Base-by-base conservation (phyloP, 768 basidiomycete genomes). In the Naganishia randhawae region DNA sequence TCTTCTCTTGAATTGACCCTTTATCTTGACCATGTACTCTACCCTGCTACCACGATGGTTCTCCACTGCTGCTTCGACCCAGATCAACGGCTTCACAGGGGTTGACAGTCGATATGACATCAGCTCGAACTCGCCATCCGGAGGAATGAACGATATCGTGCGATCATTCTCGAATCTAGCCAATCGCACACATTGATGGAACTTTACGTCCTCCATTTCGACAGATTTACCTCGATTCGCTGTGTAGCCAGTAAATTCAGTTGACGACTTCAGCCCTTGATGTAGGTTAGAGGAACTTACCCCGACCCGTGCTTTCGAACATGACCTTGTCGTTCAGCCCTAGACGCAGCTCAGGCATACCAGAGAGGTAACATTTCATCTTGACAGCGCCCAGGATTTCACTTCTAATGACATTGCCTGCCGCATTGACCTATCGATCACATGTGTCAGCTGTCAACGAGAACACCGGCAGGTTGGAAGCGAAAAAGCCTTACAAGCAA, bases 151-250 rank as follows among this genome's bases (percentile, higher is more conserved):
- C 39, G 91, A 93, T 76, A 98, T 99, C 0, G 95, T 98, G 69
- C 96, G 89, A 81, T 99, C 95, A 80, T 96, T 97, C 77, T 99
- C 96, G 77, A 99, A 99, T 8, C 95, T 87, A 11, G 93, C 89
- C 27, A 99, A 85, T 11, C 96, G 91, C 13, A 98, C 96, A 75
- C 96, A 99, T 84, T 99, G 96, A 77, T 99, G 96, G 83, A 99
- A 99, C 80, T 97, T 97, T 82, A 97, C 92, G 75, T 98, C 96
- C 79, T 99, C 96, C 90, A 99, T 96, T 81, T 99, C 96, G 73
- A 99, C 96, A 2, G 96, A 89, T 81, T 98, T 99, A 14, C 95
- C 95, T 14, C 95, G 87, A 0, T 92, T 88, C 27, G 92, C 91
- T 88, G 79, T 33, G 53, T 31, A 17, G 16, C 14, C 35, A 11